Percentiles rank a stretch among this genome's conserved stretches.
Conservation (phyloP, 495 filamentous ascomycete species). For the Neurospora sp. region DNA sequence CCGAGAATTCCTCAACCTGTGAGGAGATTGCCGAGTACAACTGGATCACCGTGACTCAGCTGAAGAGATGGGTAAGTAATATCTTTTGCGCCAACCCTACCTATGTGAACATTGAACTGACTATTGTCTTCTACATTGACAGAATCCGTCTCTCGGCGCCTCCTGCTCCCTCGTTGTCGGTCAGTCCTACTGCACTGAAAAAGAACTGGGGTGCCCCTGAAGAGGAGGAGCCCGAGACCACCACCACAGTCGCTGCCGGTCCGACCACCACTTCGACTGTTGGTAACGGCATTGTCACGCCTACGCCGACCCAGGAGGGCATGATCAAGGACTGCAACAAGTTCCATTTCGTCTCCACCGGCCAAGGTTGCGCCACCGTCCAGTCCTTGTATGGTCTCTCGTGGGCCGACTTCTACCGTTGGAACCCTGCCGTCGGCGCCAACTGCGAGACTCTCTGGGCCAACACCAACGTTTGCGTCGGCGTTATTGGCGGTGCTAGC, state of each 20-base stretch:
- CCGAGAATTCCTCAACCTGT: no score
- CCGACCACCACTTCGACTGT: not conserved
- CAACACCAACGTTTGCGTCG: not conserved
- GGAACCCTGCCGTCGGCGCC: slow-evolving; percentile 1
- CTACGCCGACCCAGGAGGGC: not conserved
- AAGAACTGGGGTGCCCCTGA: not conserved
- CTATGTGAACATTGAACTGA: no score
- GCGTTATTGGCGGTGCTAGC: no score
- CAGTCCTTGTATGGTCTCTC: not conserved
- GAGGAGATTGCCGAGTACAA: no score
- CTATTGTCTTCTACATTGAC: no score
- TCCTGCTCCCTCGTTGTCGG: not conserved
- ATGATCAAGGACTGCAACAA: slow-evolving; percentile 3
- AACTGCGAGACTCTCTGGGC: slow-evolving; percentile 7
- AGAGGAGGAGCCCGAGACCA: not conserved
- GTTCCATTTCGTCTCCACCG: slow-evolving; percentile 3
- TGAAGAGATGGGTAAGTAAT: no score
- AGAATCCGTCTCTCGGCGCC: not conserved
- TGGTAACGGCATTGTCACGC: not conserved
- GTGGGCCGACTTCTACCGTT: not conserved
- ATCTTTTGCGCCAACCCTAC: no score
- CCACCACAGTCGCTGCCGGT: not conserved
- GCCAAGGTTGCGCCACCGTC: not conserved
- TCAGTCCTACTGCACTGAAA: not conserved
- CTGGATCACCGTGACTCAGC: no score